Base-by-base conservation (phyloP, 495 filamentous ascomycete genomes). In the Penicillium salamii region DNA sequence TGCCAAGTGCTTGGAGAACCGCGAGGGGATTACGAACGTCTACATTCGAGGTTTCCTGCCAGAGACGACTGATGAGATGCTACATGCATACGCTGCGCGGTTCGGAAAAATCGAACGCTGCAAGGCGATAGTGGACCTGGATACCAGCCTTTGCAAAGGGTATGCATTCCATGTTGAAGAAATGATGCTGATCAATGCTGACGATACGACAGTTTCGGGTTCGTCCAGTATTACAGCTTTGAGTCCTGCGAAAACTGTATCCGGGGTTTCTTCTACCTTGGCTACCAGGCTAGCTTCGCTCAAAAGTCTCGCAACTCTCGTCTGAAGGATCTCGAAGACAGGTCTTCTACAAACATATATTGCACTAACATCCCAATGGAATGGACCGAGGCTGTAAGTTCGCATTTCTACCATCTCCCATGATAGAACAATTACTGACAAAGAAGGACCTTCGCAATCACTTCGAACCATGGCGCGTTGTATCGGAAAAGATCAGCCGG, bases 221-320 rank as follows among this genome's bases (percentile, higher is more conserved):
- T 99, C 66, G 90, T 95, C 58, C 91, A 92, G 65, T 99, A 91
- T 63, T 84, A 79, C 69, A 86, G 86, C 57, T 87, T 89, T 58
- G 83, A 85, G 20, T 87, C 96, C 52, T 95, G 92, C 13, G 90
- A 97, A 71, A 86, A 87, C 51, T 97, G 91, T 71, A 97, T 99
- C 68, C 88, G 90, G 31, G 92, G 87, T n/a, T 95, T 99, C 62
- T 90, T 89, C 64, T 85, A 87, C 57, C 80, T 91, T 46, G 91
- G 91, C 33, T 97, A 97, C 61, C 93, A 99, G 72, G 91, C 92
- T 50, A 93, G 91, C 60, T 99, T 96, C 71, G 93, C 95, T 51
- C 79, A 96, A 88, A 90, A 97, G 70, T 96, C 90, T 9, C 96
- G 96, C 72, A 97, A 97, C 62, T 86, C 89, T 50, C 87, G 93